Percentiles rank a stretch among this genome's conserved stretches.
Conservation (phyloP, 768 basidiomycete species). For the Boletus rubroflammeus region DNA sequence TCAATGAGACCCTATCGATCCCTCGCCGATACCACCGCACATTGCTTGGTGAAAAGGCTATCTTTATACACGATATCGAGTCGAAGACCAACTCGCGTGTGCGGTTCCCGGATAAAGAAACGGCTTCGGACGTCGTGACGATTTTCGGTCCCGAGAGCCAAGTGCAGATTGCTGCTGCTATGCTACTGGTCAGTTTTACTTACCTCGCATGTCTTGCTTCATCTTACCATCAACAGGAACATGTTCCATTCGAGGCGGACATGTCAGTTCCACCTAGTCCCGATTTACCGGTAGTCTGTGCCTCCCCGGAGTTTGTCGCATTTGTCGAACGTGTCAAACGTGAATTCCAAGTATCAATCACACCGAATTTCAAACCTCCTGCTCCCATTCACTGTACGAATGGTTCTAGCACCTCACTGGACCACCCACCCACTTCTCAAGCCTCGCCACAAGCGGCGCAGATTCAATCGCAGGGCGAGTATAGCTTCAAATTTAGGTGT, state of each 20-base stretch:
- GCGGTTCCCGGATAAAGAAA: conserved; percentile 90
- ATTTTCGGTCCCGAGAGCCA: conserved; percentile 97
- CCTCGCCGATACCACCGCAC: conserved; percentile 95
- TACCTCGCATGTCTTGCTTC: not conserved
- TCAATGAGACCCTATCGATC: conserved; percentile 89
- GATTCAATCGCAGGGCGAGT: conserved; percentile 47
- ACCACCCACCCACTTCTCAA: conserved; percentile 36
- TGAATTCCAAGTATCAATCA: conserved; percentile 88
- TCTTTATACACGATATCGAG: conserved; percentile 97
- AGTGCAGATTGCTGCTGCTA: conserved; percentile 93
- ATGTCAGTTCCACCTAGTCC: conserved; percentile 83
- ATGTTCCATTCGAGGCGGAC: conserved; percentile 95
- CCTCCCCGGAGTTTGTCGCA: conserved; percentile 78
- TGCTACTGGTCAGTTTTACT: conserved; percentile 70
- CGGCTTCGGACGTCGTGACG: conserved; percentile 90
- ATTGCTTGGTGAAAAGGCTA: conserved; percentile 90
- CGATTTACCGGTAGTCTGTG: conserved; percentile 72
- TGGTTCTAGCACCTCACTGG: conserved; percentile 47
- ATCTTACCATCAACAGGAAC: conserved; percentile 56
- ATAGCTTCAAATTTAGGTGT: conserved; percentile 93
- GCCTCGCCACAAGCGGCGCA: conserved; percentile 18
- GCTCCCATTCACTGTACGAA: conserved; percentile 38
- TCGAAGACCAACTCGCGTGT: conserved; percentile 92
- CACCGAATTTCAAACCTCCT: conserved; percentile 65
- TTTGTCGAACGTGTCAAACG: conserved; percentile 90